Base-by-base conservation (phyloP, 805 yeast species). In the Wickerhamomyces mucosus region DNA sequence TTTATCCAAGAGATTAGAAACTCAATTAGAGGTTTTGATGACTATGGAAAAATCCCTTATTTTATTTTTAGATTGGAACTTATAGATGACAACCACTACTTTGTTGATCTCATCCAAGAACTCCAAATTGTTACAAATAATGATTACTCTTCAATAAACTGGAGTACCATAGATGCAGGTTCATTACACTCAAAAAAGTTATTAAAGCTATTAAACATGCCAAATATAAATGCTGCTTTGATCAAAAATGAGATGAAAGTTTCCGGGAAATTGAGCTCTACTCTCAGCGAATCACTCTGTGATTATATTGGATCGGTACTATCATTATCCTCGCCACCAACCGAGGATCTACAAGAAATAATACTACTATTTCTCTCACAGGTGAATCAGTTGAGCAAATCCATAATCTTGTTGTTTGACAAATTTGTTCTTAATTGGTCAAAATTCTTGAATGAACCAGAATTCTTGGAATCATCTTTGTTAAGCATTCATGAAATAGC, bases 401-500 rank as follows among this genome's bases (percentile, higher is more conserved):
- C 30, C 4, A 15, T 11, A 1, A 13, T 36, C 5, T 7, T 11
- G 3, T 28, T 33, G 2, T 21, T 43, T 14, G 46, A 43, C 20
- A 32, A 18, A 17, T 30, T 43, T 26, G 22, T 40, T 3, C 7
- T 36, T 5, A 2, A 12, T 2, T 37, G 46, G 3, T 9, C 14
- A 4, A 19, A 19, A 1, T 37, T 37, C 19, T n/a, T 34, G 2
- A 11, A 21, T 8, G 18, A 34, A 1, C 37, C 42, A 6, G 26
- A 27, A 7, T 34, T 40, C 8, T 30, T 50, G 5, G 20, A 34
- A 4, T n/a, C 13, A 2, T 18, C 42, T 3, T 44, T 51, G 24
- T 17, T 16, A 1, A 39, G 35, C 4, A 33, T 56, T n/a, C 28
- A 36, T 14, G 27, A 37, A 6, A 42, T 48, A 29, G 58, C 50